Base-by-base conservation (phyloP, 2,329 filamentous ascomycete genomes). In the Plectosphaerella plurivora region DNA sequence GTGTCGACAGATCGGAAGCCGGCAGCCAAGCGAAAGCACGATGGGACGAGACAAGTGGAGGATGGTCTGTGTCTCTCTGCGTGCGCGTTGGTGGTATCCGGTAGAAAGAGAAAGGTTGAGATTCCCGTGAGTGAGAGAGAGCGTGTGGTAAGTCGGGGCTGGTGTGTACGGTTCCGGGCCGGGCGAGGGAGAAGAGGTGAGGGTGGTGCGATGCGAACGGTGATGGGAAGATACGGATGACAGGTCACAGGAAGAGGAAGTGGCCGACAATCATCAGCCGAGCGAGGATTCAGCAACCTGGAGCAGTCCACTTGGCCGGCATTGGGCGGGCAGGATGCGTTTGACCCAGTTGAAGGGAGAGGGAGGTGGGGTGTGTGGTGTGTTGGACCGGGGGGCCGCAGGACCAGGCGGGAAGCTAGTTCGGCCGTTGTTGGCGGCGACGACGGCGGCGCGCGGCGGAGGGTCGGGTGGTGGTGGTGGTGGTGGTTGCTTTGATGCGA, bases 231-330 rank as follows among this genome's bases (percentile, higher is more conserved):
- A 37, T 22, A 35, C 16, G 46, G 15, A n/a, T 49, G 47, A 49
- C 20, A 49, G 47, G 47, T 49, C 47, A 49, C 47, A 41, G n/a
- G 41, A 44, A 33, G 28, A 33, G 28, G 28, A 44, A 44, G 35
- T 49, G 47, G 37, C 47, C 47, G n/a, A 24, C 35, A 39, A 41
- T 41, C 47, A 49, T 49, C 47, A 49, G 47, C 47, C 36, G 47
- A 49, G 47, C 36, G 47, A 49, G 47, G n/a, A 44, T 44, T 33
- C 41, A 44, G 41, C 41, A 20, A 44, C 10, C 16, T n/a, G 16
- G 37, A 39, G 3, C 37, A 39, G 16, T 39, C 37, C 37, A 18
- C 10, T 12, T 20, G n/a, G 41, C 16, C 41, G 41, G 41, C 41
- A 18, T 44, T 18, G 18, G 41, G 41, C 16, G 41, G 41, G 16